Conservation (phyloP, 1,139 yeast genomes). For the Kodamaea sp. region DNA sequence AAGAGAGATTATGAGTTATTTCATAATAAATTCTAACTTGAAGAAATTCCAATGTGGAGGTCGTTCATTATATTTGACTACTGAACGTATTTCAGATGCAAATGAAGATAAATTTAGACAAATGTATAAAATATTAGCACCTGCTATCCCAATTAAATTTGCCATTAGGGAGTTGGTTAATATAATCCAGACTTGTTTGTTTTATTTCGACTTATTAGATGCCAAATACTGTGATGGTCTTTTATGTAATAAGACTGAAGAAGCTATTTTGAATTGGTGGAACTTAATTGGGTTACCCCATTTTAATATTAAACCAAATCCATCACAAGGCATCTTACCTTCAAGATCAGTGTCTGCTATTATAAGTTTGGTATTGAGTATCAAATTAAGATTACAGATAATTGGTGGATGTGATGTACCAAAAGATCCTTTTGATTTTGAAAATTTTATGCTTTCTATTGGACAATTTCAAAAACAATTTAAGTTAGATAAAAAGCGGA, state of each 20-base stretch:
- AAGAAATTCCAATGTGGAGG: slow-evolving; percentile 82
- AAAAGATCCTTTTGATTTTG: slow-evolving; percentile 82
- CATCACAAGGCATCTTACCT: slow-evolving; percentile 52
- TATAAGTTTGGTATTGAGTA: slow-evolving; percentile 39
- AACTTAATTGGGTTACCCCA: slow-evolving; percentile 62
- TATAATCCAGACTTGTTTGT: slow-evolving; percentile 69
- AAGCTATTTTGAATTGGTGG: slow-evolving; percentile 83
- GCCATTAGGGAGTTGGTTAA: slow-evolving; percentile 75
- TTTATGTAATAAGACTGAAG: slow-evolving; percentile 71
- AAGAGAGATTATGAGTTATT: slow-evolving; percentile 49
- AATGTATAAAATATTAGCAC: slow-evolving; percentile 54
- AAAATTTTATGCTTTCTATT: slow-evolving; percentile 54
- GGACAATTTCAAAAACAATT: slow-evolving; percentile 73
- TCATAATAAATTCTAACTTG: slow-evolving; percentile 71
- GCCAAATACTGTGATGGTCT: slow-evolving; percentile 79
- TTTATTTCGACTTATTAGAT: slow-evolving; percentile 70
- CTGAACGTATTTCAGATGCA: slow-evolving; percentile 66
- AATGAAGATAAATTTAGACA: slow-evolving; percentile 80
- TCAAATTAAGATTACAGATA: slow-evolving; percentile 59
- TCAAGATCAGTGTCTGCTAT: slow-evolving; percentile 61
- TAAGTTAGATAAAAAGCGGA: slow-evolving; percentile 53
- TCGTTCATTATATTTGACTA: slow-evolving; percentile 67
- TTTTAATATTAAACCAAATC: slow-evolving; percentile 45
- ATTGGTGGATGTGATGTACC: slow-evolving; percentile 77
- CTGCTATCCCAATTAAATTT: slow-evolving; percentile 51